Base-by-base conservation (phyloP, 306 rosid genomes). In the Quercus alba region DNA sequence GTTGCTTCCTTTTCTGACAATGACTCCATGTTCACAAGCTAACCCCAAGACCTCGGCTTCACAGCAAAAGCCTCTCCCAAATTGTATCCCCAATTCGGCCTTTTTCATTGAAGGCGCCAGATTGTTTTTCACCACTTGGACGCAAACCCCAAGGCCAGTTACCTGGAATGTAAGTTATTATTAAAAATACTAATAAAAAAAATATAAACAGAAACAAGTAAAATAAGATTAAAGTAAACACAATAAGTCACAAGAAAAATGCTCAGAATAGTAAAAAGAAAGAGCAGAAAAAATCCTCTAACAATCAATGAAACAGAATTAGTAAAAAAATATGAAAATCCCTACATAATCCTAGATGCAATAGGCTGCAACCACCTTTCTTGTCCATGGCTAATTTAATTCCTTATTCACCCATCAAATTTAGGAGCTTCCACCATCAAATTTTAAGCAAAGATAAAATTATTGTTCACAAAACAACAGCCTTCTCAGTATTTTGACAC, bases 51-150 rank as follows among this genome's bases (percentile, higher is more conserved):
- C 90, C 87, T 94, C 97, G 21, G 91, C 74, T 80, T 91, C 41
- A 51, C 71, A 77, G 84, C 90, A 75, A 74, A 94, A 82, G 67
- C 99, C 97, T 77, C 80, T 85, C 70, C 97, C 99, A 74, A 92
- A 94, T 35, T 76, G 82, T 85, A 94, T 87, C 68, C 84, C 90
- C 59, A 93, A 77, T 59, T 91, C 1, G 86, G 91, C 77, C 77
- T 91, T 80, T 87, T 92, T 5, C 81, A 81, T 71, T 64, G 94
- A 81, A 33, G 92, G 91, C 41, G 97, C 97, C 70, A 94, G 85
- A 80, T 92, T 94, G 62, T 94, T 94, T 85, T 94, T 92, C 80
- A 91, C 82, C 71, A 92, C 93, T 84, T 92, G 93, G 38, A 66
- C 90, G 11, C 82, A 78, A n/a, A 91, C 77, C 77, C 72, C 80